Percentiles rank a stretch among this genome's conserved stretches.
phyloP scores from a whole-genome alignment of 768 basidiomycete genomes.

The Inosperma sp. region DNA sequence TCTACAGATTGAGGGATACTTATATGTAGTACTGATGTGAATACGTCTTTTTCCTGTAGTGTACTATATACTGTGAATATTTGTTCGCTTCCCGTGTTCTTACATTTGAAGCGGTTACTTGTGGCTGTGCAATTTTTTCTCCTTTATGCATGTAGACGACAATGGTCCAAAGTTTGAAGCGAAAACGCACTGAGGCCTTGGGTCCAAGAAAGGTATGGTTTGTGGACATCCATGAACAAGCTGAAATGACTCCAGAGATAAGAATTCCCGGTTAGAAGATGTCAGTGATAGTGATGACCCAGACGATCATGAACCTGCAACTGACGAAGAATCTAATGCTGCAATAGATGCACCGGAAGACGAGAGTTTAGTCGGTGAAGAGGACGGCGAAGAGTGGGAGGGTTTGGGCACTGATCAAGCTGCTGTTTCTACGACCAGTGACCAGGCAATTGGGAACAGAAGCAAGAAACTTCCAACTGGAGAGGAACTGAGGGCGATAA shows the following conservation, averaged over 20 bases:
- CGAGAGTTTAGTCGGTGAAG: constrained; percentile 12
- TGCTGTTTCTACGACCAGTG: constrained; percentile 9
- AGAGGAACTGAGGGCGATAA: constrained; percentile 65
- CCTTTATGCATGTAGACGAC: constrained; percentile 2
- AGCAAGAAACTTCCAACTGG: constrained; percentile 57
- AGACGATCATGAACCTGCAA: constrained; percentile 10
- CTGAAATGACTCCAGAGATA: background rate
- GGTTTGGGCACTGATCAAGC: constrained; percentile 20
- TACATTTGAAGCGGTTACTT: too few species aligned
- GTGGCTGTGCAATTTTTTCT: constrained; percentile 35
- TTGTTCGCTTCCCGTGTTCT: too few species aligned
- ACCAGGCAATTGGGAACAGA: constrained; percentile 22
- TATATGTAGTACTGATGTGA: too few species aligned
- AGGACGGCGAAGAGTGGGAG: constrained; percentile 27
- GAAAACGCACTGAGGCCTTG: constrained; percentile 22
- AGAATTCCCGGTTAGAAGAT: constrained; percentile 4
- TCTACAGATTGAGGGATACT: too few species aligned
- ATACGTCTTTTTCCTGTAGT: too few species aligned
- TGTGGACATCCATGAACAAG: background rate
- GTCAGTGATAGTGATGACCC: constrained; percentile 11
- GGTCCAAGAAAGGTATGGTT: constrained; percentile 22
- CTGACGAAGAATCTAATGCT: constrained; percentile 4
- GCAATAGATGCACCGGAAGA: constrained; percentile 13
- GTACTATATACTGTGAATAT: too few species aligned
- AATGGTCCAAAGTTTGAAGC: constrained; percentile 27